Evolutionary conservation across 441 rosid species (phyloP).

Genomic region (Rhodomyrtus psidioides): DNA sequence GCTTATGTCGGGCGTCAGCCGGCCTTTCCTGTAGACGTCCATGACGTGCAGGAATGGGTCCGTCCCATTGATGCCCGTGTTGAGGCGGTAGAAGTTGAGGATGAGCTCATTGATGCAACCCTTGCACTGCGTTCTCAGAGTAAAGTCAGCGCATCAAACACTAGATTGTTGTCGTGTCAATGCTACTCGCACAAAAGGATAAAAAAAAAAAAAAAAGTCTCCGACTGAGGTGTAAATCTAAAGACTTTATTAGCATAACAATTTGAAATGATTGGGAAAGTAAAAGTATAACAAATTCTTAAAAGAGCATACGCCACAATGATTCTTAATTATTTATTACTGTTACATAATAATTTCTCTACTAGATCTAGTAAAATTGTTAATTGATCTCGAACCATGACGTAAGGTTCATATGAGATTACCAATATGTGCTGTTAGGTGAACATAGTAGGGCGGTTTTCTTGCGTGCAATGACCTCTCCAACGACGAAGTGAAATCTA

Average conservation of each 20-base stretch:
- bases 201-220: too few relatives aligned
- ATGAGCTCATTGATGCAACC: background rate
- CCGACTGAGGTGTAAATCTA: too few relatives aligned
- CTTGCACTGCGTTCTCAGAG: background rate
- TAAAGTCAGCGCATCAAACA: too few relatives aligned
- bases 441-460: background rate
- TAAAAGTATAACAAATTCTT: too few relatives aligned
- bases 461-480: background rate
- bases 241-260: too few relatives aligned
- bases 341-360: too few relatives aligned
- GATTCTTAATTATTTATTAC: too few relatives aligned
- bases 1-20: background rate
- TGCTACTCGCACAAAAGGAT: too few relatives aligned
- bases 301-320: too few relatives aligned
- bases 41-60: background rate
- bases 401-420: background rate
- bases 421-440: background rate
- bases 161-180: too few relatives aligned
- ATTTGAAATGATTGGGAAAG: too few relatives aligned
- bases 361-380: background rate
- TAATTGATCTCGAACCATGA: background rate
- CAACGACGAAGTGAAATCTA: background rate
- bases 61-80: accelerated
- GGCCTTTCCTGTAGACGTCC: background rate
- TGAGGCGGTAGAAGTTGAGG: background rate